Evolutionary conservation across 148 eudicot species (phyloP), one percentile per base, ranked within the genome.

Genomic region (Vaccinium macrocarpon): DNA sequence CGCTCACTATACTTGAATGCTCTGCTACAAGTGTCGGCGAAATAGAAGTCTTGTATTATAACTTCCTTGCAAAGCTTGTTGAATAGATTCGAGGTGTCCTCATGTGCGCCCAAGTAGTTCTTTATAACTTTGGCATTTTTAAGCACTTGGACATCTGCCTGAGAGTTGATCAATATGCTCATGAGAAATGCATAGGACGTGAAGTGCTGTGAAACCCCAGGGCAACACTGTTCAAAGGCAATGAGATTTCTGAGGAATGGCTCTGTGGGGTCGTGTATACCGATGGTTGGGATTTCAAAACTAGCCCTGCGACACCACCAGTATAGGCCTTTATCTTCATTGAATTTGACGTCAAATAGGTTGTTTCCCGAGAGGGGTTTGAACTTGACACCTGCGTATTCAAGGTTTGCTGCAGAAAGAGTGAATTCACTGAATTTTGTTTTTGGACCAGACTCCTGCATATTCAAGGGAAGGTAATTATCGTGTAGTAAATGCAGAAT

Each of bases 191-290:
- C 82, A 18, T 79, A 57, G 13, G 70, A 57, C 0, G 82, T 35
- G 70, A 80, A 56, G 18, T 16, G 16, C n/a, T 32, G 14, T 0
- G 23, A n/a, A 57, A 35, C 21, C 10, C 1, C 25, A 8, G 52
- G 51, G 51, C 82, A 79, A 19, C 68, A 79, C 3, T 81, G 74
- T 72, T 81, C 76, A 19, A 32, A 80, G 0, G 82, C 82, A 32
- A 80, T 56, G 7, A 56, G 61, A n/a, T 56, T 56, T 56, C 61
- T 56, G 1, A 56, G 61, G 21, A 56, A 56, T 35, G 70, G 2
- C 70, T 57, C 51, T 10, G 71, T 80, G 35, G 32, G 6, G 16
- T 19, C n/a, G 3, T 57, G 2, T n/a, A 59, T 5, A 9, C 0
- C 8, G 0, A 35, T 3, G 35, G 27, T 9, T 1, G 82, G 68